Evolutionary conservation across 495 filamentous ascomycete genomes (phyloP).

Genomic region (Cercophora samala): DNA sequence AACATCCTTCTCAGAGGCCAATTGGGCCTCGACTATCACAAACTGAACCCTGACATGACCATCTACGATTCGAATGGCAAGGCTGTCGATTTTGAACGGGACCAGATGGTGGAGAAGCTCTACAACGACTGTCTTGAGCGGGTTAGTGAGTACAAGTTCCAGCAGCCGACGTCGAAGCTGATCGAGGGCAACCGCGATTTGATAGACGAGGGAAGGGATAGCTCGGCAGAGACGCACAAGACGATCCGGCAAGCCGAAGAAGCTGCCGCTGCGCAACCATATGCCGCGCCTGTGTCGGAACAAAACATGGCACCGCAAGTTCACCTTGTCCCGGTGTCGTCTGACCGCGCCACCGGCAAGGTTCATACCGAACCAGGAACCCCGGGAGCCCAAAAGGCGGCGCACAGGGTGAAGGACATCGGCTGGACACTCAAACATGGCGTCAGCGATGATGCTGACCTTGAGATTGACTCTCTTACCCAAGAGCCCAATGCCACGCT

Average conservation of each 20-base stretch:
- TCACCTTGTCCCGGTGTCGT: conserved; percentile 55
- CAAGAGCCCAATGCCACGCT: conserved; percentile 65
- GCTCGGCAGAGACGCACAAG: conserved; percentile 63
- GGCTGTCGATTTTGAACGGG: conserved; percentile 72
- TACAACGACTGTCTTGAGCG: conserved; percentile 93
- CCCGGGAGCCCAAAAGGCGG: conserved; percentile 59
- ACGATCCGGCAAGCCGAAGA: conserved; percentile 71
- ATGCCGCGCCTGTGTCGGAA: conserved; percentile 45
- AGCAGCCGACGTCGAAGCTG: conserved; percentile 60
- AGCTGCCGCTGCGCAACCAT: conserved; percentile 44
- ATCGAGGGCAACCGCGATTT: conserved; percentile 82
- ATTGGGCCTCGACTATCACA: conserved; percentile 80
- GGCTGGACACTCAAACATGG: conserved; percentile 76
- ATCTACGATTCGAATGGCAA: conserved; percentile 87
- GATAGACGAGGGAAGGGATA: conserved; percentile 79
- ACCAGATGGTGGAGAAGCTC: conserved; percentile 79
- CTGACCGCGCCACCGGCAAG: conserved; percentile 59
- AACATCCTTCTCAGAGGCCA: conserved; percentile 88
- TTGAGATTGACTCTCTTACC: conserved; percentile 66
- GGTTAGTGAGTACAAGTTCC: conserved; percentile 82
- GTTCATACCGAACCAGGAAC: conserved; percentile 56
- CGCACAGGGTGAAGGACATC: conserved; percentile 66
- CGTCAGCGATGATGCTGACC: conserved; percentile 58
- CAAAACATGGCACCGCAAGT: conserved; percentile 48
- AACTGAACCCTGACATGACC: conserved; percentile 77